Base-by-base conservation (phyloP, 768 basidiomycete genomes). In the Neoboletus subvelutipes region DNA sequence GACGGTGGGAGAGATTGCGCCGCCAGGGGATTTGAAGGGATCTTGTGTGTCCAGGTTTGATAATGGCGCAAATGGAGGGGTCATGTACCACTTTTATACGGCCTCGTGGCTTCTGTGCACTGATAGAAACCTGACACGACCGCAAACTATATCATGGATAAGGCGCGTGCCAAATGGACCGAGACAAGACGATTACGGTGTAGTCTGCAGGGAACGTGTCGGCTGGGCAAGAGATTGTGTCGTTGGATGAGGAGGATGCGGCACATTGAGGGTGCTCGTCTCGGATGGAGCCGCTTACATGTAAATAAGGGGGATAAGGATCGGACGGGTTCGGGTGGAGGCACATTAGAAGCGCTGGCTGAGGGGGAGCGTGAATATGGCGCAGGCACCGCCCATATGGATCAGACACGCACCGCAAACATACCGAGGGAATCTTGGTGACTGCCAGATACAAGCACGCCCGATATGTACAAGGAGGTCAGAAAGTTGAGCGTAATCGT, bases 391-490 rank as follows among this genome's bases (percentile, higher is more conserved):
- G 18, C 52, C 48, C 42, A 45, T 51, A 31, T 52, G 49, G 64
- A 63, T 46, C 45, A 33, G 53, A 54, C 56, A 61, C 55, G 59
- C 52, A 60, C 58, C 46, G 42, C 43, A 64, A 65, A 60, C 50
- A 49, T 26, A 64, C 50, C 51, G 57, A 69, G 63, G 60, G 65
- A 69, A 67, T 64, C 60, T 50, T 56, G 55, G 40, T 31, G 18
- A 55, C 55, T 56, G 50, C 51, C 56, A 39, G 66, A 58, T 51
- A 45, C 53, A 57, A 48, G 43, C 0, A 58, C 29, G 10, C 68
- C 70, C 70, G 64, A 71, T 71, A 73, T 68, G 58, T 73, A 62
- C 66, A 65, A 54, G 46, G 28, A 40, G 45, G 48, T 18, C 50
- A 34, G 58, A 67, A 73, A 67, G 58, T 52, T 43, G 61, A 50